Evolutionary conservation across 805 yeast species (phyloP).

Genomic region (Lachancea quebecensis): DNA sequence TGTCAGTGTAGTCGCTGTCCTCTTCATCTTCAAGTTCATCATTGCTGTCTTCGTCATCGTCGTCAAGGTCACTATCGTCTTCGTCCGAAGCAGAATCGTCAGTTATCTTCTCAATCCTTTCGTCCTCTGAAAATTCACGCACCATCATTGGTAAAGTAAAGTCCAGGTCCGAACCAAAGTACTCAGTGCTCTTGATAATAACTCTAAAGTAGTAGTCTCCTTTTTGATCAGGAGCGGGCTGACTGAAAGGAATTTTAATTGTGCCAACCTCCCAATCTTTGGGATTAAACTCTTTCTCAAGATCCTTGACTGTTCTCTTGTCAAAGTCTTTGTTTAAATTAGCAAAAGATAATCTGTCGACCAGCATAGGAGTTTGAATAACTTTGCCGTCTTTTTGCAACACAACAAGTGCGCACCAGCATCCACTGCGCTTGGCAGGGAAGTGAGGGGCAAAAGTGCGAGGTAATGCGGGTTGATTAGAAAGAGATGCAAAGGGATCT

Average conservation of each 20-base stretch:
- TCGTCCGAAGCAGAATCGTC: conserved; percentile 57
- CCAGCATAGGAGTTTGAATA: conserved; percentile 51
- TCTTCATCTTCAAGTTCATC: conserved; percentile 42
- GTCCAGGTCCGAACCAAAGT: conserved; percentile 76
- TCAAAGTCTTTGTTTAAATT: conserved; percentile 27
- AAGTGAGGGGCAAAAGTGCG: conserved; percentile 65
- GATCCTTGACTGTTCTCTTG: conserved; percentile 23
- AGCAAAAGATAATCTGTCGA: conserved; percentile 24
- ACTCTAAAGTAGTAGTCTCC: conserved; percentile 68
- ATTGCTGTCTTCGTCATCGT: conserved; percentile 59
- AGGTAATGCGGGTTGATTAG: conserved; percentile 64
- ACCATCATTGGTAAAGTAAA: conserved; percentile 69
- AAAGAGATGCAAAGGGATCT: conserved; percentile 63
- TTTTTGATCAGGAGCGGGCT: conserved; percentile 68
- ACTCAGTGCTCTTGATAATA: conserved; percentile 61
- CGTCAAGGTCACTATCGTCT: conserved; percentile 40
- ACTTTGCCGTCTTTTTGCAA: conserved; percentile 76
- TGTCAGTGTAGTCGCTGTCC: conserved; percentile 30
- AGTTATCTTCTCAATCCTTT: conserved; percentile 40
- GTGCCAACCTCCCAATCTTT: conserved; percentile 50
- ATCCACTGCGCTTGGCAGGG: conserved; percentile 46
- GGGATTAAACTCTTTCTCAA: conserved; percentile 31
- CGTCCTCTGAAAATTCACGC: conserved; percentile 36
- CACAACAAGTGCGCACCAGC: conserved; percentile 65
- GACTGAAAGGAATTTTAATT: conserved; percentile 63